Evolutionary conservation across 2,329 filamentous ascomycete species (phyloP).

Genomic region (Emydomyces testavorans): DNA sequence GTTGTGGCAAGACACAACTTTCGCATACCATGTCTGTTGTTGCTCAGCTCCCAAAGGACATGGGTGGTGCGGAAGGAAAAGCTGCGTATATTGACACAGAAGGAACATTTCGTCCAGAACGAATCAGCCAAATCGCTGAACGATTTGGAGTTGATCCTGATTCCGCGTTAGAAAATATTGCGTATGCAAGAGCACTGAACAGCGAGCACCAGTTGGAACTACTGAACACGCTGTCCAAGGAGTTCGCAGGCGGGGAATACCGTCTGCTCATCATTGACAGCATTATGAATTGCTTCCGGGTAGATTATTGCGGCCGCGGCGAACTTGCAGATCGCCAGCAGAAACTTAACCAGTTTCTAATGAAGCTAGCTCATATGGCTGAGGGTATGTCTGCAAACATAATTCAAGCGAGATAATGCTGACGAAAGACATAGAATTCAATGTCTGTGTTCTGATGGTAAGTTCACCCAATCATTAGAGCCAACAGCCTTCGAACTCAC

Average conservation of each 20-base stretch:
- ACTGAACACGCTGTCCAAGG: slow-evolving; percentile 49
- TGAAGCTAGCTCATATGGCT: slow-evolving; percentile 52
- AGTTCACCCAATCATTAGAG: slow-evolving; percentile 7
- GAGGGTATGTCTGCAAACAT: slow-evolving; percentile 37
- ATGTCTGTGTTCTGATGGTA: slow-evolving; percentile 53
- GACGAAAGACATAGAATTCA: slow-evolving; percentile 45
- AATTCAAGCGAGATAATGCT: slow-evolving; percentile 6
- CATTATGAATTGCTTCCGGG: slow-evolving; percentile 58
- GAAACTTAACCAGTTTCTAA: slow-evolving; percentile 54
- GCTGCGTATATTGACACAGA: slow-evolving; percentile 59
- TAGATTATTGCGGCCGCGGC: slow-evolving; percentile 55
- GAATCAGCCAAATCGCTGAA: slow-evolving; percentile 56
- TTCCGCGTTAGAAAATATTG: slow-evolving; percentile 54
- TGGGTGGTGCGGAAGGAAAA: slow-evolving; percentile 57
- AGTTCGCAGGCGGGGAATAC: slow-evolving; percentile 53
- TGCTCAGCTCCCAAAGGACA: slow-evolving; percentile 44
- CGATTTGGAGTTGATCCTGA: slow-evolving; percentile 51
- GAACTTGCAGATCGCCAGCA: slow-evolving; percentile 58
- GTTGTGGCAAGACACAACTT: slow-evolving; percentile 58
- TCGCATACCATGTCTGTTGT: slow-evolving; percentile 58
- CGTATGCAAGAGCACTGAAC: slow-evolving; percentile 53
- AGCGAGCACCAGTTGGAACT: slow-evolving; percentile 56
- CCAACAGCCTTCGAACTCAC: background rate
- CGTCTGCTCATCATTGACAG: slow-evolving; percentile 58
- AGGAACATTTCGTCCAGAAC: slow-evolving; percentile 55